Percentiles rank a stretch among this genome's conserved stretches.
These are phyloP conservation scores for Aspergillus novoparasiticus DNA, from an alignment of 2,329 filamentous ascomycete species.

Conservation along the genomic window DNA sequence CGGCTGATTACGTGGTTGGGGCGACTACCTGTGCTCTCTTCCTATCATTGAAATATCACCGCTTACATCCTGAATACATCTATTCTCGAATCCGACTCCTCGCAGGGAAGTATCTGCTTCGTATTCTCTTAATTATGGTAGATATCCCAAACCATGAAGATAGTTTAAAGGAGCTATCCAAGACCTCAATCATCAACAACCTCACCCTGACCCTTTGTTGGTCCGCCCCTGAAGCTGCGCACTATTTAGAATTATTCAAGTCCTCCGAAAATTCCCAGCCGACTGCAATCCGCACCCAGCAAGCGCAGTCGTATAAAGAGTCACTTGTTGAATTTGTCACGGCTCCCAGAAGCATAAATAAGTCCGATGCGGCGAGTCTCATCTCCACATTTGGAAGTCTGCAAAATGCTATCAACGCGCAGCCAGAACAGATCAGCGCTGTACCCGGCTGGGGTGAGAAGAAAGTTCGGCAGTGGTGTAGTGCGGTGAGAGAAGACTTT, in stretches of 20 bases:
- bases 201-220: slow-evolving; percentile 91
- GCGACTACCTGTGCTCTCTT: slow-evolving; percentile 88
- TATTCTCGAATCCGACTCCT: slow-evolving; percentile 87
- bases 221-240: slow-evolving; percentile 88
- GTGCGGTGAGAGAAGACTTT: slow-evolving; percentile 82
- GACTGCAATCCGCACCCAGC: slow-evolving; percentile 80
- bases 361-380: slow-evolving; percentile 86
- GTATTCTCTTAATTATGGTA: slow-evolving; percentile 85
- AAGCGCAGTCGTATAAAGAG: slow-evolving; percentile 81
- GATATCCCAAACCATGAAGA: slow-evolving; percentile 96
- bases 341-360: slow-evolving; percentile 85
- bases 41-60: slow-evolving; percentile 93
- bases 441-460: slow-evolving; percentile 95
- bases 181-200: slow-evolving; percentile 89
- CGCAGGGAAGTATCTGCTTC: slow-evolving; percentile 81
- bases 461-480: slow-evolving; percentile 86
- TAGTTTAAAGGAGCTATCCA: slow-evolving; percentile 82
- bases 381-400: slow-evolving; percentile 92
- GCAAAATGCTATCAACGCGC: slow-evolving; percentile 81
- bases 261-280: slow-evolving; percentile 85
- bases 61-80: slow-evolving; percentile 95
- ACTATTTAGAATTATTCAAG: slow-evolving; percentile 95
- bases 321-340: slow-evolving; percentile 92
- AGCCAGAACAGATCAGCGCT: slow-evolving; percentile 78
- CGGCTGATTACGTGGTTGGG: slow-evolving; percentile 88